Evolutionary conservation across 75 land plant genomes (phyloP).

Genomic region (Cryptomeria japonica): DNA sequence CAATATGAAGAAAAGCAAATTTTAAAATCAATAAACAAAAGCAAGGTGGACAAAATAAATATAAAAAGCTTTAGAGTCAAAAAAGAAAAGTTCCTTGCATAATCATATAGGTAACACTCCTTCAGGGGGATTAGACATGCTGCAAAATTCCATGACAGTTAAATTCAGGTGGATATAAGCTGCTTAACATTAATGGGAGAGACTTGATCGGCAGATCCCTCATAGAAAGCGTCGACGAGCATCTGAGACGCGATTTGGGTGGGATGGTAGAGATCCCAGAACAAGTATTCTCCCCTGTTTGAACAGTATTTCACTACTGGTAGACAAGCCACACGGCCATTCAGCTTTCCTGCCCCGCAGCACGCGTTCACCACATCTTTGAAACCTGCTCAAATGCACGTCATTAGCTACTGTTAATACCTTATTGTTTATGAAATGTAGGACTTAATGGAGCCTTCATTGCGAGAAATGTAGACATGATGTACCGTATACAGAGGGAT

Average conservation of each 20-base stretch:
- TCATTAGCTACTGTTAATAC: background rate
- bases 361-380: constrained; percentile 55
- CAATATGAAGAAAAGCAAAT: too few species aligned
- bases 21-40: too few species aligned
- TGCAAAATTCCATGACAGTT: too few species aligned
- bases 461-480: background rate
- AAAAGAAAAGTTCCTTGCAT: too few species aligned
- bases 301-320: constrained; percentile 52
- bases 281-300: constrained; percentile 52
- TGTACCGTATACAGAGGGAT: constrained; percentile 57
- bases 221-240: constrained; percentile 23
- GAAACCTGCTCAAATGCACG: constrained; percentile 45
- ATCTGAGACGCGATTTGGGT: constrained; percentile 44
- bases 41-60: too few species aligned
- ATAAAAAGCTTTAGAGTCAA: too few species aligned
- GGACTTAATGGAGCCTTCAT: too few species aligned
- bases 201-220: constrained; percentile 33
- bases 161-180: constrained; percentile 21
- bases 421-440: too few species aligned
- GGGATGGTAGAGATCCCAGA: constrained; percentile 88
- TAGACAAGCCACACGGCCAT: constrained; percentile 57
- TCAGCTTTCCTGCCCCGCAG: constrained; percentile 65
- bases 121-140: too few species aligned
- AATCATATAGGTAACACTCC: too few species aligned
- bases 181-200: constrained; percentile 57